Evolutionary conservation across 306 rosid genomes (phyloP).

Genomic region (Begonia fuchsioides): DNA sequence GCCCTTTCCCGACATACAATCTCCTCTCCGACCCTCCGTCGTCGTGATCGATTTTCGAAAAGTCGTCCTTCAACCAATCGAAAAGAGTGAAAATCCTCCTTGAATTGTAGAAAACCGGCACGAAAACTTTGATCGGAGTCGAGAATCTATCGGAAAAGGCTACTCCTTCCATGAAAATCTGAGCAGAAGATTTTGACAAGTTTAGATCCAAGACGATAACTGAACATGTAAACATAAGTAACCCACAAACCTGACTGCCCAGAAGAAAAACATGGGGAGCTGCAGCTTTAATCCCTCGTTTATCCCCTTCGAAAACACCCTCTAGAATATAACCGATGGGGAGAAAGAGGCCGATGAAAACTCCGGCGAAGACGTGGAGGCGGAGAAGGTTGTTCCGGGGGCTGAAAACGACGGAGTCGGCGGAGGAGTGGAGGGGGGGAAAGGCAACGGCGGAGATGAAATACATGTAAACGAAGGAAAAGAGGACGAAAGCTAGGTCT

Average conservation of each 20-base stretch:
- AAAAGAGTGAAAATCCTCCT: constrained; percentile 55
- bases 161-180: constrained; percentile 65
- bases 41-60: constrained; percentile 26
- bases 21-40: constrained; percentile 15
- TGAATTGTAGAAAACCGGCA: constrained; percentile 62
- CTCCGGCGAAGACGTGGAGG: constrained; percentile 35
- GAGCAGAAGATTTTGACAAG: no score
- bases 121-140: constrained; percentile 56
- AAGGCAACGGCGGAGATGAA: constrained; percentile 49
- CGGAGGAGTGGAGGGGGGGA: constrained; percentile 17
- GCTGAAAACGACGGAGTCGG: constrained; percentile 27
- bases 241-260: constrained; percentile 40
- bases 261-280: constrained; percentile 75
- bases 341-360: constrained; percentile 51
- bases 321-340: constrained; percentile 61
- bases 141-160: constrained; percentile 39
- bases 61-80: constrained; percentile 68
- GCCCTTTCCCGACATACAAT: constrained; percentile 41
- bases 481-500: constrained; percentile 44
- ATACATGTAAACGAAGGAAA: constrained; percentile 43
- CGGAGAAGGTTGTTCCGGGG: constrained; percentile 35
- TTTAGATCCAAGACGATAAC: no score
- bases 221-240: no score
- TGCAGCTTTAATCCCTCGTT: constrained; percentile 72
- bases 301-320: constrained; percentile 63